These are phyloP conservation scores for Suillus subluteus DNA, from an alignment of 768 basidiomycete species.

Conservation along the genomic window DNA sequence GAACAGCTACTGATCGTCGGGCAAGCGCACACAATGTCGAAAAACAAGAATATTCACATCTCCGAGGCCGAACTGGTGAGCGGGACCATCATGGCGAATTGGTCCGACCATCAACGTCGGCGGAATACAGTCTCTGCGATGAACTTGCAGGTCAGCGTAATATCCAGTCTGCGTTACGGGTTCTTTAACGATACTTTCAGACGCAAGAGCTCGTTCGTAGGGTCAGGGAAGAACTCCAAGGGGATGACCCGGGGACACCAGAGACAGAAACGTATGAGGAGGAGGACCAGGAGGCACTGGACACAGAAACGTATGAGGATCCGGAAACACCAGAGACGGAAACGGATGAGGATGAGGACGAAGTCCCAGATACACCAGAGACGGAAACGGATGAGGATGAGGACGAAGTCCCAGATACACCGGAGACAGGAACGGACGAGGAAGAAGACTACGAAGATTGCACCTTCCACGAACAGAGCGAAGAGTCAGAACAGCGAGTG, in stretches of 20 bases:
- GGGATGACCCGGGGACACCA: constrained; percentile 5
- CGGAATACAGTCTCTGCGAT: constrained; percentile 43
- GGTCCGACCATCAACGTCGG: constrained; percentile 45
- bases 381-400: too few relatives aligned
- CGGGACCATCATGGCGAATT: constrained; percentile 49
- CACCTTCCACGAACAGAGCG: background rate
- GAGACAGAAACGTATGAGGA: constrained; percentile 18
- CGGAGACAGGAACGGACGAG: constrained; percentile 3
- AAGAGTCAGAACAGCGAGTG: constrained; percentile 25
- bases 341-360: too few relatives aligned
- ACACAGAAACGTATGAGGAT: too few relatives aligned
- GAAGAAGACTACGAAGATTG: constrained; percentile 34
- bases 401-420: too few relatives aligned
- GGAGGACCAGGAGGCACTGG: background rate
- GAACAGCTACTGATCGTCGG: constrained; percentile 39
- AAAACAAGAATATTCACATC: constrained; percentile 37
- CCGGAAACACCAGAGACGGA: too few relatives aligned
- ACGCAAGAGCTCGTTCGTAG: constrained; percentile 42
- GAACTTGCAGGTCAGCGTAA: constrained; percentile 44
- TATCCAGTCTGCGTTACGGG: background rate
- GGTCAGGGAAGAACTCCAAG: constrained; percentile 37
- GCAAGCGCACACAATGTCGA: constrained; percentile 39
- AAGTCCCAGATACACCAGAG: too few relatives aligned
- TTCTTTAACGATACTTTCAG: constrained; percentile 26
- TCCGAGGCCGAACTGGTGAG: constrained; percentile 48